phyloP scores from a whole-genome alignment of 2,329 filamentous ascomycete genomes.

The Ampelomyces quisqualis region DNA sequence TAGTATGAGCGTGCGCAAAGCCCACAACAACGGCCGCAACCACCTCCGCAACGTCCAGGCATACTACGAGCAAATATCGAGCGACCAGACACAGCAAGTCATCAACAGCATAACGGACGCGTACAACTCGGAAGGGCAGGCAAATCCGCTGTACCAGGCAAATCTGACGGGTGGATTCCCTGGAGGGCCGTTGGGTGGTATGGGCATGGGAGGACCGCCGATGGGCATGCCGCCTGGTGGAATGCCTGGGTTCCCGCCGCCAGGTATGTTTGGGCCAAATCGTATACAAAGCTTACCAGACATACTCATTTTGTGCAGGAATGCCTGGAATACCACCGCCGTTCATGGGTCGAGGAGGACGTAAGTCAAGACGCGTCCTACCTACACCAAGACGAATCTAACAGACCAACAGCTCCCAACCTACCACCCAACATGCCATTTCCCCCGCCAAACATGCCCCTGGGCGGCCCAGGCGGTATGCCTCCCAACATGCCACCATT shows the following conservation, averaged over 20 bases:
- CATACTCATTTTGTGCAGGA: constrained; percentile 19
- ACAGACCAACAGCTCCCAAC: constrained; percentile 16
- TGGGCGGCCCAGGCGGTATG: constrained; percentile 27
- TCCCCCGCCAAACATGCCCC: constrained; percentile 40
- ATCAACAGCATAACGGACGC: constrained; percentile 97
- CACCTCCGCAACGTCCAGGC: constrained; percentile 96
- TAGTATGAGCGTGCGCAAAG: constrained; percentile 99
- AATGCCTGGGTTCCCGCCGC: constrained; percentile 21
- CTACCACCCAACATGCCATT: constrained; percentile 39
- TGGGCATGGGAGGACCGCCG: constrained; percentile 17
- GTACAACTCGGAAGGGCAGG: constrained; percentile 91
- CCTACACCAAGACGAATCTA: not conserved
- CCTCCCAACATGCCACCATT: constrained; percentile 43
- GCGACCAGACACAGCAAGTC: constrained; percentile 97
- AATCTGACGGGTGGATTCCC: constrained; percentile 52
- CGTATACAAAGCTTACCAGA: not conserved
- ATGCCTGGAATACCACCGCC: constrained; percentile 44
- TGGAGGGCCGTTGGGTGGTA: constrained; percentile 28
- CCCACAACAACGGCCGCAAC: constrained; percentile 94
- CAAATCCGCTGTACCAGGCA: constrained; percentile 73
- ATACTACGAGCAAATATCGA: constrained; percentile 98
- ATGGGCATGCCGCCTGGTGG: constrained; percentile 18
- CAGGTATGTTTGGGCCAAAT: constrained; percentile 12
- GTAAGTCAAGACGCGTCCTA: constrained; percentile 22
- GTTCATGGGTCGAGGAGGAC: constrained; percentile 46